phyloP scores from a whole-genome alignment of 371 early-diverging fungal species.

The Umbelopsis sp. region DNA sequence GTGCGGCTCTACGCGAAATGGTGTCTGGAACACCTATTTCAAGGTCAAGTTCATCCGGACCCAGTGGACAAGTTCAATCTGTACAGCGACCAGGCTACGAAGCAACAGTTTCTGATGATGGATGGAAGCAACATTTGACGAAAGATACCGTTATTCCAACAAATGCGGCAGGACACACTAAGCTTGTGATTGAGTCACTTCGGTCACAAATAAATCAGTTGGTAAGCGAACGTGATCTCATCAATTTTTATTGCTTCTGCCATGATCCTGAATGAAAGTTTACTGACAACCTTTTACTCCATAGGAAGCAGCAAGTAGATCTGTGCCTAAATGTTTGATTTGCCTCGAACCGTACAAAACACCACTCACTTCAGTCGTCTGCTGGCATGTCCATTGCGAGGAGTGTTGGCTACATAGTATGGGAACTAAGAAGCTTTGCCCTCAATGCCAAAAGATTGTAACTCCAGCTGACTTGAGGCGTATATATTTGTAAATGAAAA shows the following conservation, averaged over 20 bases:
- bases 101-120: conserved; percentile 39
- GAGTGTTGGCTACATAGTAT: conserved; percentile 87
- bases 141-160: conserved; percentile 17
- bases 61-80: conserved; percentile 24
- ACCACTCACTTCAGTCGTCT: conserved; percentile 79
- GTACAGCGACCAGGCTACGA: conserved; percentile 39
- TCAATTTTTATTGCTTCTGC: neutral
- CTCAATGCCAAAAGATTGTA: conserved; percentile 90
- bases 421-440: conserved; percentile 88
- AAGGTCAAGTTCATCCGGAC: conserved; percentile 19
- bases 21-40: conserved; percentile 39
- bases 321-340: conserved; percentile 74
- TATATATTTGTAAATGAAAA: conserved; percentile 71
- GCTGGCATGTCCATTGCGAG: conserved; percentile 95
- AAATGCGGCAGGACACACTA: conserved; percentile 46
- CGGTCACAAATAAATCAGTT: conserved; percentile 73
- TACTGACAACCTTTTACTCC: neutral
- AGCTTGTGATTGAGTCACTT: conserved; percentile 78
- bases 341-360: conserved; percentile 79
- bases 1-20: conserved; percentile 51
- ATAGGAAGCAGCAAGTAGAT: conserved; percentile 51
- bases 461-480: conserved; percentile 82
- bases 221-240: conserved; percentile 22
- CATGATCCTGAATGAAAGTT: too few species aligned
- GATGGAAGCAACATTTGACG: conserved; percentile 30